These are phyloP conservation scores for Solanum corneliomulleri DNA, from an alignment of 257 asterid species.

Conservation along the genomic window DNA sequence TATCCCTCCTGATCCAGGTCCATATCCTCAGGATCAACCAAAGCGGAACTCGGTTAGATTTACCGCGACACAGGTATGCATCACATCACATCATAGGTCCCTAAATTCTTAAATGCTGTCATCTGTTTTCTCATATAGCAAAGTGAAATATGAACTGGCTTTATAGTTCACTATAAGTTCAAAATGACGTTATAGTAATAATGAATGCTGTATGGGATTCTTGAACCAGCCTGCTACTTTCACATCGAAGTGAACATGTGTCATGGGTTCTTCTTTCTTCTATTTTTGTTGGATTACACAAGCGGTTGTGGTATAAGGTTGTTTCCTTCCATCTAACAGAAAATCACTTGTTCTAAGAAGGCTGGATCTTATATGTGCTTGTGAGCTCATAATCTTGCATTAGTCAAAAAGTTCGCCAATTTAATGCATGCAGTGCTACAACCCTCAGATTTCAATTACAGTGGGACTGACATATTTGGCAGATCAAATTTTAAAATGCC, in stretches of 20 bases:
- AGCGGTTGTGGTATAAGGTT: background rate
- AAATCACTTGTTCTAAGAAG: background rate
- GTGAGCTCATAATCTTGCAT: background rate
- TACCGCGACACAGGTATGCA: constrained; percentile 86
- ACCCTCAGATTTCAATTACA: background rate
- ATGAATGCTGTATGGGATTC: background rate
- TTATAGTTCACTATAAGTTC: background rate
- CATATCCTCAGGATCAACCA: constrained; percentile 97
- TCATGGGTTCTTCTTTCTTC: background rate
- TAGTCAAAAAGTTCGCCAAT: background rate
- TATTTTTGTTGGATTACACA: background rate
- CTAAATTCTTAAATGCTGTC: background rate
- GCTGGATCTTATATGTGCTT: background rate
- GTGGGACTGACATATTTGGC: background rate
- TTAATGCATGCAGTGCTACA: background rate
- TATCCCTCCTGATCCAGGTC: constrained; percentile 93
- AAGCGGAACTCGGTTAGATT: constrained; percentile 87
- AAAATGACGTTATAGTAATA: background rate
- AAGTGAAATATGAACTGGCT: background rate
- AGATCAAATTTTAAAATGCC: background rate
- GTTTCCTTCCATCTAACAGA: background rate
- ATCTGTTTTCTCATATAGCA: background rate
- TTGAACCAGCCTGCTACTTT: background rate
- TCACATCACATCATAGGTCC: background rate
- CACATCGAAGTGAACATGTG: background rate